Base-by-base conservation (phyloP, 768 basidiomycete genomes). In the Pisolithus microcarpus region DNA sequence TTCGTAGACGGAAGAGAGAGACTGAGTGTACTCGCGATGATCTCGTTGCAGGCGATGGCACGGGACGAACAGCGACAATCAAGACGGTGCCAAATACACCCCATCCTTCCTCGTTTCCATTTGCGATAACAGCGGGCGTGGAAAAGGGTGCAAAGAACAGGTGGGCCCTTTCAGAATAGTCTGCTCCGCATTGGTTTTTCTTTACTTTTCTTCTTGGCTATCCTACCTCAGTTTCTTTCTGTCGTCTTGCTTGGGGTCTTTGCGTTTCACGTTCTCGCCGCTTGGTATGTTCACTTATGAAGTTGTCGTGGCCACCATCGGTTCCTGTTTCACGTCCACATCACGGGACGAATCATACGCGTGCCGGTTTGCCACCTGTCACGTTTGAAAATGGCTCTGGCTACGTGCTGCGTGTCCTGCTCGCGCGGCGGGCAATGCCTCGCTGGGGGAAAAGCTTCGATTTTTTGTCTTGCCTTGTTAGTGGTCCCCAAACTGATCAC, bases 141-240 rank as follows among this genome's bases (percentile, higher is more conserved):
- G 95, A 98, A 69, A 89, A 95, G 62, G 95, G 95, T 8, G 75
- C 82, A 18, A 92, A 96, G 75, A 98, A 98, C 59, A 76, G 95
- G 86, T 90, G 47, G 46, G 76, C 21, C 1, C 19, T 8, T 46
- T 15, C 13, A 11, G 34, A n/a, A 7, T 30, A 40, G 26, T 31
- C 19, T 46, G 11, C 28, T 48, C 34, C 43, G 30, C 48, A 50
- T 11, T 38, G 21, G 9, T 43, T 50, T 47, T 38, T 34, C 23
- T 19, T 45, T 16, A 6, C 30, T 46, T 38, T 15, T 15, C 43
- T 10, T 47, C 19, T 26, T 21, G 19, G 18, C 37, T 21, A 50
- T 18, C 15, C 16, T 36, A 21, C 31, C 43, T 38, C 10, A 18
- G 34, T 43, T 7, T 34, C 19, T 40, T 21, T 23, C 23, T 16